phyloP scores from a whole-genome alignment of 495 filamentous ascomycete species.

The Aspergillus coremiiformis region DNA sequence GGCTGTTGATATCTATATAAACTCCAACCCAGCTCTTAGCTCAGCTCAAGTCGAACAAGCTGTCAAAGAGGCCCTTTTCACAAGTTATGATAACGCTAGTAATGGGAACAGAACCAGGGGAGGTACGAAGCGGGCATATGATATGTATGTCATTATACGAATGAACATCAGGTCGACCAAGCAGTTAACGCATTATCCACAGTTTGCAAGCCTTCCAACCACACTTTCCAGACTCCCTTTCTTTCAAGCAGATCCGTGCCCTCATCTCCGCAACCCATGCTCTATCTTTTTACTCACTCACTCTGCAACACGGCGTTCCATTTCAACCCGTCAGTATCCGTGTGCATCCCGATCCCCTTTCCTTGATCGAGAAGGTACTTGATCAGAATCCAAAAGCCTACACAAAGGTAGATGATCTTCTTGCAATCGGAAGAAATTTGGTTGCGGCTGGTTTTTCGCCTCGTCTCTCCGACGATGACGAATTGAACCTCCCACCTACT shows the following conservation, averaged over 20 bases:
- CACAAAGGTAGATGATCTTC: conserved; percentile 75
- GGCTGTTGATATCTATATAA: conserved; percentile 60
- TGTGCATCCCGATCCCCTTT: conserved; percentile 76
- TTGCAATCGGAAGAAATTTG: conserved; percentile 70
- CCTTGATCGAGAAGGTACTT: conserved; percentile 75
- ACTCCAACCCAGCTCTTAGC: conserved; percentile 43
- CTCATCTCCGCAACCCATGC: conserved; percentile 81
- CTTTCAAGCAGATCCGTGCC: conserved; percentile 52
- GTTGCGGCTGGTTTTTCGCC: conserved; percentile 57
- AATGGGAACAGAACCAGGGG: conserved; percentile 81
- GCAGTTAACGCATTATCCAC: neutral
- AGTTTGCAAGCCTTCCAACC: conserved; percentile 65
- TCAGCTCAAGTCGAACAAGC: conserved; percentile 52
- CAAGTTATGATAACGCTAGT: conserved; percentile 79
- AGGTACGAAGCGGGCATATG: conserved; percentile 73
- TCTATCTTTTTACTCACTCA: conserved; percentile 81
- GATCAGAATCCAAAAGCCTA: conserved; percentile 83
- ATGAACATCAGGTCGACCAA: neutral
- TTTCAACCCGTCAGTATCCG: conserved; percentile 88
- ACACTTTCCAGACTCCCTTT: conserved; percentile 50
- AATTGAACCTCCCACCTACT: conserved; percentile 1
- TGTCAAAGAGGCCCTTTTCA: conserved; percentile 59
- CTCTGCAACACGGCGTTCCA: conserved; percentile 82
- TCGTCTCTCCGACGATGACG: conserved; percentile 16
- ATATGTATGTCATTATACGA: conserved; percentile 54